Evolutionary conservation across 257 asterid species (phyloP), one percentile per base, ranked within the genome.

Genomic region (Asclepias syriaca): DNA sequence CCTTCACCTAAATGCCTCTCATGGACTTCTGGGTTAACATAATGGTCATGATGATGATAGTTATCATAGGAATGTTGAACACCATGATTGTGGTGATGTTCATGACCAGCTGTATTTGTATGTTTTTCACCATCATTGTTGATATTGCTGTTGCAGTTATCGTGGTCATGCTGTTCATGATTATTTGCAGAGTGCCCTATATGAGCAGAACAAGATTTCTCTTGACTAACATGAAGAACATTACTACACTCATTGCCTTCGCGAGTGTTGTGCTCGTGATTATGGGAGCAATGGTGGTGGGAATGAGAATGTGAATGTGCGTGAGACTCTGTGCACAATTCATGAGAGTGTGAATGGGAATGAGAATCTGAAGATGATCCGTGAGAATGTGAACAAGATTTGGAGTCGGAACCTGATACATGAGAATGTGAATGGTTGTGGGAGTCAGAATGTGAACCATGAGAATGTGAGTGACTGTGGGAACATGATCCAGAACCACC

Each of bases 401-500:
- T 56, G 2, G 79, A 60, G 56, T 81, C 69, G 7, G 83, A 12
- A 22, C 65, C 32, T 68, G 75, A 58, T n/a, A 39, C 19, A 16
- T 67, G 72, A 32, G 77, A 51, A 59, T 78, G 77, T 2, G 83
- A 69, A 66, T 85, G 84, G 0, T 81, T 74, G 68, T 89, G 93
- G 16, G 89, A 82, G 70, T 85, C 90, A 3, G 72, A 32, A 40
- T 83, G 77, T 19, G 82, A 75, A 39, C 82, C 88, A 22, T 59
- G 66, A 2, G 72, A 32, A 48, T 85, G 77, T 27, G 82, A 75
- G 71, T 91, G 95, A 8, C 91, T 84, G 74, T 89, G 96, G 0
- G 91, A 80, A 71, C 96, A 89, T 53, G 92, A 48, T 61, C 87
- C 90, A 32, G 97, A 87, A 68, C 97, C 96, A 69, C 98, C 99